phyloP scores from a whole-genome alignment of 2,329 filamentous ascomycete genomes.

The Claviceps quebecensis region DNA sequence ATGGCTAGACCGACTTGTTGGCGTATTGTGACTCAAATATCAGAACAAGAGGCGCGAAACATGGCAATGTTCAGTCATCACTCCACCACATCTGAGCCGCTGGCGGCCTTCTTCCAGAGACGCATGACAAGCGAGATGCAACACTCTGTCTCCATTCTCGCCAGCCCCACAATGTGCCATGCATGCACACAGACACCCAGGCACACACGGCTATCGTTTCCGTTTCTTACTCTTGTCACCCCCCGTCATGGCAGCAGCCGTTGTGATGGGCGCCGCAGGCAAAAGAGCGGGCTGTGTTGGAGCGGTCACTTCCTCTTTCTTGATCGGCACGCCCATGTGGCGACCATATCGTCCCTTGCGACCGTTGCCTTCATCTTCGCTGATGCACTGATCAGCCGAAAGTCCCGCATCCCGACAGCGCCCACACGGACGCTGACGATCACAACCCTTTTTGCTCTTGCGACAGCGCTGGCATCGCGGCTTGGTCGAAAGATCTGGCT shows the following conservation, averaged over 20 bases:
- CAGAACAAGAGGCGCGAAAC: not conserved
- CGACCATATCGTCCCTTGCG: slow-evolving; percentile 82
- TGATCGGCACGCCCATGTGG: slow-evolving; percentile 54
- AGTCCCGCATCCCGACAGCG: slow-evolving; percentile 94
- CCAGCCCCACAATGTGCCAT: not conserved
- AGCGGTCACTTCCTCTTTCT: slow-evolving; percentile 36
- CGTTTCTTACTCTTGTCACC: slow-evolving; percentile 47
- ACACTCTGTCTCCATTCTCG: not conserved
- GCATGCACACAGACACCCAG: not conserved
- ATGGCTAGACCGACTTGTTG: too few species aligned
- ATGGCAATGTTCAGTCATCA: not conserved
- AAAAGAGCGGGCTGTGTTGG: slow-evolving; percentile 25
- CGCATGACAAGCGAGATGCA: not conserved
- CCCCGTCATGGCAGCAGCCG: slow-evolving; percentile 17
- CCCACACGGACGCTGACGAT: slow-evolving; percentile 87
- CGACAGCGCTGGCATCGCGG: slow-evolving; percentile 95
- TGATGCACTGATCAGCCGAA: slow-evolving; percentile 83
- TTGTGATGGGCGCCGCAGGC: slow-evolving; percentile 30
- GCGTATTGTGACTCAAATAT: not conserved
- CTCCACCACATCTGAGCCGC: not conserved
- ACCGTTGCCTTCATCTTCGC: slow-evolving; percentile 94
- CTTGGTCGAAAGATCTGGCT: slow-evolving; percentile 87
- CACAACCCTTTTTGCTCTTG: slow-evolving; percentile 99
- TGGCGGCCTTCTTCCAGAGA: not conserved
- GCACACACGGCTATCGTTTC: slow-evolving; percentile 32